Evolutionary conservation across 2,329 filamentous ascomycete genomes (phyloP).

Genomic region (Polytolypa hystricis): DNA sequence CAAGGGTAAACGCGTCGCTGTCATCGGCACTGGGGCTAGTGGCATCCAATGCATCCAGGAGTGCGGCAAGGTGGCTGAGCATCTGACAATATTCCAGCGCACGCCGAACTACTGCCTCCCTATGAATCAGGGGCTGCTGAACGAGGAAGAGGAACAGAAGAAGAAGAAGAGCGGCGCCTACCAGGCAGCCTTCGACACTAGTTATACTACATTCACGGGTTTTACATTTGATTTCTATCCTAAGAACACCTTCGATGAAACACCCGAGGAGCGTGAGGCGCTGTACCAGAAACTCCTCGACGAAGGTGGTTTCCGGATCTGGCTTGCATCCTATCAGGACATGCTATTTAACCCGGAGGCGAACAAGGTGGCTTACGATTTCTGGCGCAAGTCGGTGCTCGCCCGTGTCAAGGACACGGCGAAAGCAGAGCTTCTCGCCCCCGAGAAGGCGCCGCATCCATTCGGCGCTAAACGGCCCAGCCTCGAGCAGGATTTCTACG

Average conservation of each 20-base stretch:
- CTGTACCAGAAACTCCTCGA: slow-evolving; percentile 41
- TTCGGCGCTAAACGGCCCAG: slow-evolving; percentile 44
- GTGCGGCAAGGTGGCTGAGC: slow-evolving; percentile 41
- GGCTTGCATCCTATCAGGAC: slow-evolving; percentile 43
- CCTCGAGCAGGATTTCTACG: slow-evolving; percentile 42
- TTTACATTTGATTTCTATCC: slow-evolving; percentile 45
- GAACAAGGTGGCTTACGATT: slow-evolving; percentile 44
- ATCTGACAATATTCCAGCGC: slow-evolving; percentile 47
- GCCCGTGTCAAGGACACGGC: slow-evolving; percentile 40
- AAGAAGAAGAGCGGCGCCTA: slow-evolving; percentile 28
- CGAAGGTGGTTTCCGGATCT: slow-evolving; percentile 44
- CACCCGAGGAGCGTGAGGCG: slow-evolving; percentile 37
- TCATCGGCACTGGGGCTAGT: slow-evolving; percentile 55
- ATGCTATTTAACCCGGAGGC: slow-evolving; percentile 34
- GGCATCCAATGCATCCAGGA: slow-evolving; percentile 55
- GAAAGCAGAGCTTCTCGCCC: slow-evolving; percentile 44
- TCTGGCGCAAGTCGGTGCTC: slow-evolving; percentile 45
- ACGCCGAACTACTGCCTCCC: slow-evolving; percentile 50
- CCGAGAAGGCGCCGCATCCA: slow-evolving; percentile 41
- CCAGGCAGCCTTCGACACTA: slow-evolving; percentile 39
- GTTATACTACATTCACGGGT: slow-evolving; percentile 44
- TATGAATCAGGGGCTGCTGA: slow-evolving; percentile 44
- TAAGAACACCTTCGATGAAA: slow-evolving; percentile 44
- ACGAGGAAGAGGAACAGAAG: slow-evolving; percentile 39
- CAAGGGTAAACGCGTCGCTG: slow-evolving; percentile 47